Percentiles rank a stretch among this genome's conserved stretches.
Conservation (phyloP, 2,329 filamentous ascomycete species). For the Penicillium corylophilum region DNA sequence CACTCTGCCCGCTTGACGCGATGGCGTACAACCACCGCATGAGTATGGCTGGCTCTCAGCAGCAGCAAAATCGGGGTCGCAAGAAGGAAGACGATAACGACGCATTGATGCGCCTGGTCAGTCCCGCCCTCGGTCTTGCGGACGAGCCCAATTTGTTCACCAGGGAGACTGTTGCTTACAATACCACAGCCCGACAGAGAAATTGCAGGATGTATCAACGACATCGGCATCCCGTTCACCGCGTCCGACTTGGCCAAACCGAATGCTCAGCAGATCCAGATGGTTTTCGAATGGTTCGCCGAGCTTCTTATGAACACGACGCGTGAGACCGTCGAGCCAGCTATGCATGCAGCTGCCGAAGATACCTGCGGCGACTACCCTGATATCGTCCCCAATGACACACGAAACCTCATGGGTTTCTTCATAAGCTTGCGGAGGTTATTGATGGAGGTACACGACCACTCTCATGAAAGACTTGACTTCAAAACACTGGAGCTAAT, state of each 20-base stretch:
- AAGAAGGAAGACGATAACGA: constrained; percentile 60
- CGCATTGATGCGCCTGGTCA: constrained; percentile 58
- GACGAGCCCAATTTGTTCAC: too few relatives aligned
- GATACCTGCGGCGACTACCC: constrained; percentile 80
- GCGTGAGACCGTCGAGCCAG: constrained; percentile 87
- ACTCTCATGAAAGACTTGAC: not conserved
- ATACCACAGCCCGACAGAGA: constrained; percentile 62
- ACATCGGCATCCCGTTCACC: constrained; percentile 89
- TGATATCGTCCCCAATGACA: constrained; percentile 82
- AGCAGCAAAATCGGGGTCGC: constrained; percentile 48
- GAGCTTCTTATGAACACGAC: constrained; percentile 92
- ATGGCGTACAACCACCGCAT: constrained; percentile 55
- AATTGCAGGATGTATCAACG: constrained; percentile 94
- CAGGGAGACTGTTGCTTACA: constrained; percentile 8
- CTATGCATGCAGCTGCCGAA: constrained; percentile 88
- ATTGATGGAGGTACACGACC: constrained; percentile 59
- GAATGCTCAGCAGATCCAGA: constrained; percentile 90
- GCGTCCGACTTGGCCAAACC: constrained; percentile 88
- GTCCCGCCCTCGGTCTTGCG: constrained; percentile 11
- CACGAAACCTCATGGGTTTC: constrained; percentile 92
- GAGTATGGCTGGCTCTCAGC: constrained; percentile 48
- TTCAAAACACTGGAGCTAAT: not conserved
- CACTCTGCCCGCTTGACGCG: constrained; percentile 8
- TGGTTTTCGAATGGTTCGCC: constrained; percentile 97
- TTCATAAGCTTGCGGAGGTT: constrained; percentile 79